These are phyloP conservation scores for Coniferiporia weirii DNA, from an alignment of 1,284 basidiomycete species.

Conservation along the genomic window DNA sequence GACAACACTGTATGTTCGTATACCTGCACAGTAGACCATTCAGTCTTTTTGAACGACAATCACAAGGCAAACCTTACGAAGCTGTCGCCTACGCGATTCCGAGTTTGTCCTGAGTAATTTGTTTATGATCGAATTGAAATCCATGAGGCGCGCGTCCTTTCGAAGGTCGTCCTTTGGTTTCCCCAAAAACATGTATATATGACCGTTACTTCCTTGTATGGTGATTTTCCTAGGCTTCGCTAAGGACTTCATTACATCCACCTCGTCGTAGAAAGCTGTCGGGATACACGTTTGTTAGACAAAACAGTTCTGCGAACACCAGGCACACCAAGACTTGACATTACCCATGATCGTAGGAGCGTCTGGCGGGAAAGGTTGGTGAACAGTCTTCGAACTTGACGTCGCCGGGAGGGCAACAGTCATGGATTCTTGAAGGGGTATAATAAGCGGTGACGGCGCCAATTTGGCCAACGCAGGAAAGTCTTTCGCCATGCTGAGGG, in stretches of 20 bases:
- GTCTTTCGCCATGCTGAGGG: conserved; percentile 56
- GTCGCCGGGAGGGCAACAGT: conserved; percentile 83
- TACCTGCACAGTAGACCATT: conserved; percentile 48
- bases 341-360: conserved; percentile 76
- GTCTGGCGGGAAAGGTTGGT: conserved; percentile 80
- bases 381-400: conserved; percentile 55
- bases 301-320: neutral
- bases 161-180: conserved; percentile 98
- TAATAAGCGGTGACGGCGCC: conserved; percentile 66
- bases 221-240: conserved; percentile 92
- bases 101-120: conserved; percentile 93
- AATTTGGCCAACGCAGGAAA: conserved; percentile 60
- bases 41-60: neutral
- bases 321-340: conserved; percentile 20
- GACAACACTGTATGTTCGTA: conserved; percentile 94
- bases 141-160: conserved; percentile 98
- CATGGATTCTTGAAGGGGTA: conserved; percentile 92
- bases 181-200: conserved; percentile 87
- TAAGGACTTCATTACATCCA: conserved; percentile 91
- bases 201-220: conserved; percentile 80
- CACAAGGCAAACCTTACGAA: conserved; percentile 52
- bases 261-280: conserved; percentile 72
- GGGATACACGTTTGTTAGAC: conserved; percentile 11
- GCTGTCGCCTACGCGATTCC: conserved; percentile 83
- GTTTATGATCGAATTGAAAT: conserved; percentile 98